Evolutionary conservation across 495 filamentous ascomycete species (phyloP), one percentile per base, ranked within the genome.

Genomic region (Elasticomyces elasticus): DNA sequence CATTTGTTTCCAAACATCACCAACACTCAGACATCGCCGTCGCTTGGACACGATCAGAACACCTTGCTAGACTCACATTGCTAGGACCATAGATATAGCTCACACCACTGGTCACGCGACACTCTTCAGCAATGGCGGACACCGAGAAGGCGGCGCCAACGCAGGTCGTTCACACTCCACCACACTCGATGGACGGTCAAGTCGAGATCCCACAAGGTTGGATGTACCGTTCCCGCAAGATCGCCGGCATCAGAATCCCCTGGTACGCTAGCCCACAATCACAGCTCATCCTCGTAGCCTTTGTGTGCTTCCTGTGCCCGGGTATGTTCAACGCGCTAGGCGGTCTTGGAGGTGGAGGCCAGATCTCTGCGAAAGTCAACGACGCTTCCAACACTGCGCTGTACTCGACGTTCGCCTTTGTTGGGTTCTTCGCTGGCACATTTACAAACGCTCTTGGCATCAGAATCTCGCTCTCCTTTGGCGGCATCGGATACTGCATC

Each of bases 341-440:
- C 42, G 51, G 54, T 30, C 64, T 92, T 24, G 88, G 88, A 60
- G 88, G 81, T 47, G 85, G 74, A 70, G 88, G 88, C 31, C 80
- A 74, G 41, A 40, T 82, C 49, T 76, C 87, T 60, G 42, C 72
- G 0, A 71, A 68, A 19, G 79, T 85, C 52, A 79, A 82, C 59
- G 79, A 84, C 62, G 78, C 86, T 61, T 80, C 87, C 56, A 79
- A 76, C 63, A 83, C 79, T 4, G 86, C 86, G 9, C 67, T 89
- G 15, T 90, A 94, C 69, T 80, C 82, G 40, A 89, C 87, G 30
- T 94, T 95, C 59, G 82, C 86, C 40, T 79, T 92, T 11, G 84
- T 92, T 53, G 88, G 83, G 48, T 95, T 95, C 75, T 86, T 88
- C 62, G 87, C 87, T 23, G 88, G 88, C 43, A 86, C 84, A 37